Conservation (phyloP, 352 stramenopile genomes). For the Globisporangium lucens region DNA sequence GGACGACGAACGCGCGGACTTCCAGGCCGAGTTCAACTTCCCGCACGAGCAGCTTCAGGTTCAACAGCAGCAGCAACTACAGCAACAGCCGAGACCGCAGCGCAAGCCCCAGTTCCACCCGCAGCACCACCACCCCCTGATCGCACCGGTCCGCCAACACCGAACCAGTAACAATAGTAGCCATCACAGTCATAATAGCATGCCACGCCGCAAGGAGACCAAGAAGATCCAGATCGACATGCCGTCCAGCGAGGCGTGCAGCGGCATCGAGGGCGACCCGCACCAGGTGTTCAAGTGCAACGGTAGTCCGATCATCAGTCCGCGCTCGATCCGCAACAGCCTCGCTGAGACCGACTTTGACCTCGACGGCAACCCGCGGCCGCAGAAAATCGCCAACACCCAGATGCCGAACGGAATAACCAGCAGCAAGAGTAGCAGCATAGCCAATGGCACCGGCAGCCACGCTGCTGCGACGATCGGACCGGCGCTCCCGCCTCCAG, state of each 20-base stretch:
- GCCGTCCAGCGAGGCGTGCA: slow-evolving; percentile 21
- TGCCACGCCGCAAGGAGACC: slow-evolving; percentile 56
- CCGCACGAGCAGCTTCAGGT: neutral
- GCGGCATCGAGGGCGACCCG: slow-evolving; percentile 26
- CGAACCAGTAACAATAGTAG: neutral
- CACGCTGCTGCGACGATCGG: neutral
- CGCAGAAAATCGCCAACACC: slow-evolving; percentile 25
- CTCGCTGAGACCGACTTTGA: slow-evolving; percentile 54
- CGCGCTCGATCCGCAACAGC: slow-evolving; percentile 62
- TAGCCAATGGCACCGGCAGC: neutral
- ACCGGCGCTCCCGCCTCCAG: neutral
- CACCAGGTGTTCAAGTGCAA: slow-evolving; percentile 60
- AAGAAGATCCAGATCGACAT: slow-evolving; percentile 46
- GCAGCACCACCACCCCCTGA: slow-evolving; percentile 21
- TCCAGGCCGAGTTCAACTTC: slow-evolving; percentile 6
- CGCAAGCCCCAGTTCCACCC: slow-evolving; percentile 15
- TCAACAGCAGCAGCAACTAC: neutral
- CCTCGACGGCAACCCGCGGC: slow-evolving; percentile 37
- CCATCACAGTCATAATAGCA: slow-evolving; percentile 11
- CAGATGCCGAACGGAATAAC: slow-evolving; percentile 2
- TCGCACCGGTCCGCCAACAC: neutral
- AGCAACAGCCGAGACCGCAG: neutral
- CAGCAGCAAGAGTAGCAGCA: neutral
- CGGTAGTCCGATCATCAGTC: slow-evolving; percentile 62
- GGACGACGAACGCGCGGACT: slow-evolving; percentile 1